Evolutionary conservation across 2,329 filamentous ascomycete species (phyloP).

Genomic region (Fusarium xylarioides): DNA sequence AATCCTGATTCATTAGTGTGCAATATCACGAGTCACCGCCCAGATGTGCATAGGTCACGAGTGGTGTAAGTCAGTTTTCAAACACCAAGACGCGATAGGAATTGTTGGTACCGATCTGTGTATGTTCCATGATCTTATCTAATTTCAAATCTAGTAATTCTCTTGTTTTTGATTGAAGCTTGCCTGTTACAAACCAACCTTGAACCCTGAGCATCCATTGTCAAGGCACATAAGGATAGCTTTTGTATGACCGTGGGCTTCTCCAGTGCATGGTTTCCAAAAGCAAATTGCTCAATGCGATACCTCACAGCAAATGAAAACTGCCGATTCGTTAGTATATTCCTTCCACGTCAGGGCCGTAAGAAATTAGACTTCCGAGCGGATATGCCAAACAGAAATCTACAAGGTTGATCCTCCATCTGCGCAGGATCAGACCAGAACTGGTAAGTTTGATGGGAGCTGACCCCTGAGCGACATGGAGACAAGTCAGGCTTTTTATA

Average conservation of each 20-base stretch:
- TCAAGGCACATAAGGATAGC: neutral
- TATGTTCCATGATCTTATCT: neutral
- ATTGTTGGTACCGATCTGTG: neutral
- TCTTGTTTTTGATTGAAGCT: no score
- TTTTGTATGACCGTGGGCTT: neutral
- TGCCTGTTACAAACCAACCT: neutral
- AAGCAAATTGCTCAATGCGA: neutral
- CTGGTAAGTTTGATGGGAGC: neutral
- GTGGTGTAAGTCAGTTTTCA: neutral
- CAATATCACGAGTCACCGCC: neutral
- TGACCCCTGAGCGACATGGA: neutral
- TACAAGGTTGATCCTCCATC: neutral
- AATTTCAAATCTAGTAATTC: neutral
- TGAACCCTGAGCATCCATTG: neutral
- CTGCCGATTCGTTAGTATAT: neutral
- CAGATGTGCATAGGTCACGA: neutral
- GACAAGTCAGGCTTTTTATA: neutral
- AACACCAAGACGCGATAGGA: neutral
- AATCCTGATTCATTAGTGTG: neutral
- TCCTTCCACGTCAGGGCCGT: neutral
- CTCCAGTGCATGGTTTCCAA: neutral
- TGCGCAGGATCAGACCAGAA: neutral
- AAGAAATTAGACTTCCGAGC: neutral
- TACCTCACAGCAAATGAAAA: neutral
- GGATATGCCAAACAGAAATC: neutral